Base-by-base conservation (phyloP, 352 stramenopile genomes). In the Thalassiosira oceanica region DNA sequence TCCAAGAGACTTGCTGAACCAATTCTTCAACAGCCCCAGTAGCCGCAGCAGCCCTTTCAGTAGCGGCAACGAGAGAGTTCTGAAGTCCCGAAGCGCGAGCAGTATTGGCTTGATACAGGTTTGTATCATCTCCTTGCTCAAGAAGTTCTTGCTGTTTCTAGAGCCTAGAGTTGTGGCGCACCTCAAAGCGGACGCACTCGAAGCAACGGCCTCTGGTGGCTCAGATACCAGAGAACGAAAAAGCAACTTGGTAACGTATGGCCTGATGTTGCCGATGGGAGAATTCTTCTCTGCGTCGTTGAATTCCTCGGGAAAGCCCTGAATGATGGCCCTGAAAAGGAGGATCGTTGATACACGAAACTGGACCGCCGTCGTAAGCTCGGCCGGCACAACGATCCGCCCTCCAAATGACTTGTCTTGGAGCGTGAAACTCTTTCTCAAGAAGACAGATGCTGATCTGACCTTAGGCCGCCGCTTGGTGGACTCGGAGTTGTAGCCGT, bases 1-100 rank as follows among this genome's bases (percentile, higher is more conserved):
- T 3, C 95, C 96, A 0, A 99, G 80, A 8, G 94, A 98, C 28
- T 97, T 95, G 52, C 98, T 98, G 62, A 99, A 99, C 84, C 95
- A 98, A 36, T 89, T 97, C 54, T 93, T 97, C 0, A 99, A 79
- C 0, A 98, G 78, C 2, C 90, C 94, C 3, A 99, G 74, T 27
- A 99, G 77, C 23, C 93, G 86, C 11, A 92, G 93, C 3, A 99
- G 80, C 1, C 94, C 96, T 73, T 97, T 90, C 2, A 98, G 74
- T 5, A 98, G 67, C n/a, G 92, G 91, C 15, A 98, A 67, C 33
- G 96, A 97, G n/a, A 99, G 87, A 57, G 97, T 97, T 16, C 94
- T 92, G 61, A 98, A 96, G 62, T 99, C 95, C 35, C 94, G 87
- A 21, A 99, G 61, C 75, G 98, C 97, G 8, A 98, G 76, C 51